Evolutionary conservation across 306 rosid species (phyloP).

Genomic region (Vigna hirtella): DNA sequence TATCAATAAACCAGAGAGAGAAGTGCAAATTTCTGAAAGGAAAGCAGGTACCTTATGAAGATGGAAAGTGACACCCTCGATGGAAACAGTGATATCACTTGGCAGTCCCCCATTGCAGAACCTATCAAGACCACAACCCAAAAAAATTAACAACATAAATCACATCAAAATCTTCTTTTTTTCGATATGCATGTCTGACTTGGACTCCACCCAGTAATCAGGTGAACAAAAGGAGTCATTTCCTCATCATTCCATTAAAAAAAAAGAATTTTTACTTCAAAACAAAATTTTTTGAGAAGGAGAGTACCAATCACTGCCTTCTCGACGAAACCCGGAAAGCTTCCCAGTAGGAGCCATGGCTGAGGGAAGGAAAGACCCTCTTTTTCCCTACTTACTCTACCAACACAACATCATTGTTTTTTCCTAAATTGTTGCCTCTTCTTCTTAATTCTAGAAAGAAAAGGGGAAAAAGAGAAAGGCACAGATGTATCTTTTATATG

Average conservation of each 20-base stretch:
- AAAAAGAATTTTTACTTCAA: background rate
- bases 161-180: constrained; percentile 28
- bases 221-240: constrained; percentile 36
- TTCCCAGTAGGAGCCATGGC: constrained; percentile 84
- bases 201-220: constrained; percentile 37
- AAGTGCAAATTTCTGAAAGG: constrained; percentile 28
- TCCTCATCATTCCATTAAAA: constrained; percentile 15
- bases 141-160: constrained; percentile 12
- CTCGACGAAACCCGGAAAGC: constrained; percentile 73
- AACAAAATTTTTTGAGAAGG: constrained; percentile 18
- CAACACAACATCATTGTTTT: constrained; percentile 49
- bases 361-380: constrained; percentile 43
- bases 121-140: constrained; percentile 54
- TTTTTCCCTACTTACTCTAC: constrained; percentile 45
- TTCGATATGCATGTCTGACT: constrained; percentile 37
- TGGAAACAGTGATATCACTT: constrained; percentile 69
- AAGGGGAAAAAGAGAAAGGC: constrained; percentile 23
- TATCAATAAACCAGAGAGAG: background rate
- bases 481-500: constrained; percentile 50
- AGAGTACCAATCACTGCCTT: constrained; percentile 84
- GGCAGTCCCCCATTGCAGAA: constrained; percentile 75
- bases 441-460: background rate
- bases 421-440: constrained; percentile 45
- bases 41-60: constrained; percentile 72
- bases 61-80: constrained; percentile 72